Conservation (phyloP, 169 alveolate species). For the Plasmodium fragile region DNA sequence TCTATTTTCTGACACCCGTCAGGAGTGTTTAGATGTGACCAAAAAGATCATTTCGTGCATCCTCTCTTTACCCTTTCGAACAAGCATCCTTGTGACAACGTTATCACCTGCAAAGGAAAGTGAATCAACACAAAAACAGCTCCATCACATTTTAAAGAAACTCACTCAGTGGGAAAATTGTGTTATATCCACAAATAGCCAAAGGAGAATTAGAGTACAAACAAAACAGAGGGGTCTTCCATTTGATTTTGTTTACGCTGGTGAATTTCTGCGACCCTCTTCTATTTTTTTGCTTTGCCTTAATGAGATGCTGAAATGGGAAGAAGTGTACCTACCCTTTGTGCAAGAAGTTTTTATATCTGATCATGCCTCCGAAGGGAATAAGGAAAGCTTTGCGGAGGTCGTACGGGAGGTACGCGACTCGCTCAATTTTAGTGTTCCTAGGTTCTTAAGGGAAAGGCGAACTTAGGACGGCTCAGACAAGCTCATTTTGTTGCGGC, state of each 20-base stretch:
- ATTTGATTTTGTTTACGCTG: constrained; percentile 51
- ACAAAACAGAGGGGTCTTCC: constrained; percentile 14
- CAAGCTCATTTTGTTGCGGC: not conserved
- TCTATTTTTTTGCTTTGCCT: constrained; percentile 30
- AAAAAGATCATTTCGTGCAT: constrained; percentile 9
- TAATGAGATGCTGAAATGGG: constrained; percentile 10
- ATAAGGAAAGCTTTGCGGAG: not conserved
- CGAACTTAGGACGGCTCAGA: not conserved
- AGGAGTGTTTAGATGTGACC: constrained; percentile 9
- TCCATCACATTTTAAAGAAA: not conserved
- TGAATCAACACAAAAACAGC: not conserved
- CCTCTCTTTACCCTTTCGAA: constrained; percentile 11
- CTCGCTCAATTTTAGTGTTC: not conserved
- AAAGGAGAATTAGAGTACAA: constrained; percentile 56
- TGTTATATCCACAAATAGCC: constrained; percentile 47
- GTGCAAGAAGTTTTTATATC: constrained; percentile 7
- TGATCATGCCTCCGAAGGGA: not conserved
- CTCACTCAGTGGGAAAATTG: constrained; percentile 56
- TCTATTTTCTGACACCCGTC: not conserved
- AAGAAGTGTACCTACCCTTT: constrained; percentile 16
- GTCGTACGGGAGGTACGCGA: not conserved
- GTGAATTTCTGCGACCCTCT: constrained; percentile 57
- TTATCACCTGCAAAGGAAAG: not conserved
- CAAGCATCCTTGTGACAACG: not conserved
- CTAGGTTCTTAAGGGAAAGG: not conserved